phyloP scores from a whole-genome alignment of 176 grass and related monocot species.

The Eleusine indica region DNA sequence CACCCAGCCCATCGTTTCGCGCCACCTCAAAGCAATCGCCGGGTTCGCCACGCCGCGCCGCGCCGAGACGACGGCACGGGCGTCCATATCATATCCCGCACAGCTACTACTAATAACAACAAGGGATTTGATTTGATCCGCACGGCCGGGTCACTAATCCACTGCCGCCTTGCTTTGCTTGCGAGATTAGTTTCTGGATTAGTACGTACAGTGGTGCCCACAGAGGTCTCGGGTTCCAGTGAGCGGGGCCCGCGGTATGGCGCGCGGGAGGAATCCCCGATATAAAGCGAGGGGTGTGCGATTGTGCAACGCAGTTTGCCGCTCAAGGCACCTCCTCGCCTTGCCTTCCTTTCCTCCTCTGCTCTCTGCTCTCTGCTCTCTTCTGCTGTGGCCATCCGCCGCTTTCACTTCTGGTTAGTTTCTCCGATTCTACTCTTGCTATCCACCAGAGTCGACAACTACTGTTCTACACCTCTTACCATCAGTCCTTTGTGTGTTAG shows the following conservation, averaged over 20 bases:
- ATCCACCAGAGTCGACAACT: not conserved
- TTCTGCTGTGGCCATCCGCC: not conserved
- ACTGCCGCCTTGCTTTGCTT: not conserved
- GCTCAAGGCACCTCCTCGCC: conserved; percentile 26
- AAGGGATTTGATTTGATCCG: too few relatives aligned
- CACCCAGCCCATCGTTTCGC: conserved; percentile 17
- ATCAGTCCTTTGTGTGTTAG: not conserved
- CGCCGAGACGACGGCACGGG: conserved; percentile 11
- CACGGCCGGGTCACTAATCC: not conserved
- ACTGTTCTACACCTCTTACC: too few relatives aligned
- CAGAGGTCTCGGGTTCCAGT: conserved; percentile 10
- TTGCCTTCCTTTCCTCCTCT: not conserved
- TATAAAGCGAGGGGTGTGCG: conserved; percentile 50
- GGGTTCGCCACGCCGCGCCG: conserved; percentile 1
- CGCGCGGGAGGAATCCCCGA: conserved; percentile 28
- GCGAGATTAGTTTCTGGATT: not conserved
- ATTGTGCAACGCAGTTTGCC: conserved; percentile 49
- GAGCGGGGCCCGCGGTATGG: not conserved
- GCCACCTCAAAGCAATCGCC: conserved; percentile 18
- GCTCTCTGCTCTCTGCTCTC: too few relatives aligned
- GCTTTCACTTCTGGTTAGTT: not conserved
- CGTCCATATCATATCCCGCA: not conserved
- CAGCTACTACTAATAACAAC: too few relatives aligned
- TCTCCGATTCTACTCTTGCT: not conserved
- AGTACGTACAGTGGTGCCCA: too few relatives aligned